Base-by-base conservation (phyloP, 352 stramenopile species). In the Thalassiosira livingstoniorum region DNA sequence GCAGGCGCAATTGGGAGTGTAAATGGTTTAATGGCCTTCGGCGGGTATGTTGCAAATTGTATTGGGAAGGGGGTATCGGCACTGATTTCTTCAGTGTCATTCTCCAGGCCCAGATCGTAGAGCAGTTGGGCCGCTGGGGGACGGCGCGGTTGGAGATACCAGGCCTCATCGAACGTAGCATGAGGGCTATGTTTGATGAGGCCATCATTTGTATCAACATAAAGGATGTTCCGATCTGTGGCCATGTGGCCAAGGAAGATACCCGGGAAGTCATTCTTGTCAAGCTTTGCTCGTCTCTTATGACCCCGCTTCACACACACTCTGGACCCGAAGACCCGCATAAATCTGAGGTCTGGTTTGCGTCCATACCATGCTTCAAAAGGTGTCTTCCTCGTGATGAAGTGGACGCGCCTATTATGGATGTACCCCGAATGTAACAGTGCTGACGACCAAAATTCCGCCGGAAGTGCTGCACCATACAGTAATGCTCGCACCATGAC, bases 231-330 rank as follows among this genome's bases (percentile, higher is more conserved):
- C 2, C 51, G 25, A 21, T 63, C 29, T 27, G 62, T 80, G 11
- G 35, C 73, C 0, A 42, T 54, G 21, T 80, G 75, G 25, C 73
- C 73, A 60, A 80, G 23, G 27, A 80, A 80, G 4, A 74, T 69
- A 1, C 62, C 53, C 13, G 35, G 66, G 25, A 68, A 80, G 35
- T 69, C 37, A 54, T 80, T 47, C 4, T 42, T 11, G 27, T 74
- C 54, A 2, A 80, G 32, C 27, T 80, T 80, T 35, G 62, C 54
- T 2, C 21, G 1, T 1, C 63, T 2, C 25, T 80, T 42, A 4
- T 63, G 53, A 10, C 51, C 53, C 0, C 29, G 43, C 23, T 80
- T 80, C 1, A 72, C 62, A 62, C 73, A 74, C 0, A 80, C 63
- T 18, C 63, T 5, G 11, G 54, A 72, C 0, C 61, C 71, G 53